phyloP scores from a whole-genome alignment of 2,329 filamentous ascomycete species.

The Setomelanomma holmii region DNA sequence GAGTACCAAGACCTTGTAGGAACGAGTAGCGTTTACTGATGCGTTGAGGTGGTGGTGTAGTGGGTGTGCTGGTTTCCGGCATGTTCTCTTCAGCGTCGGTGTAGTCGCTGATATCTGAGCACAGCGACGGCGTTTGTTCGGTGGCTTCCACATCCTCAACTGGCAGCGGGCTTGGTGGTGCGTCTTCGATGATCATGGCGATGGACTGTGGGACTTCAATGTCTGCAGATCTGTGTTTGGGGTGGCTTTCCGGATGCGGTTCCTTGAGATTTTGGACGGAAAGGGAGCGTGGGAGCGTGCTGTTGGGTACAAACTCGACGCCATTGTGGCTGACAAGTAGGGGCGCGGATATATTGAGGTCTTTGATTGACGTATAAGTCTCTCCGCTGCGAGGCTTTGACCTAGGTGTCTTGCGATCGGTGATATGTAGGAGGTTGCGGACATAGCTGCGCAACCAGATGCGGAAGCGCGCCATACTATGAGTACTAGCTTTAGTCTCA shows the following conservation, averaged over 20 bases:
- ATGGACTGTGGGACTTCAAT: constrained; percentile 1
- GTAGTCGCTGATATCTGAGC: neutral
- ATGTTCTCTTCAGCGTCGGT: neutral
- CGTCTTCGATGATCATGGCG: constrained; percentile 3
- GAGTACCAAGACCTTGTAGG: neutral
- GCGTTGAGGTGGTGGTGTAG: neutral
- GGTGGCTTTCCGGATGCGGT: neutral
- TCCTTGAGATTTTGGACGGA: constrained; percentile 6
- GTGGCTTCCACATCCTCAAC: neutral
- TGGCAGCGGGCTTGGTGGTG: neutral
- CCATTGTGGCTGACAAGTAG: constrained; percentile 5
- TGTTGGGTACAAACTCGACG: constrained; percentile 3
- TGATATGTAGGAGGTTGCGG: constrained; percentile 5
- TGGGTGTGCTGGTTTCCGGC: neutral
- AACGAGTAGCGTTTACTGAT: neutral
- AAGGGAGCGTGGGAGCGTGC: constrained; percentile 2
- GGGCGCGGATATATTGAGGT: constrained; percentile 12
- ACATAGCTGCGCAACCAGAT: constrained; percentile 15
- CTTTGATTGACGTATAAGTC: neutral
- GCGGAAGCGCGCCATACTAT: constrained; percentile 14
- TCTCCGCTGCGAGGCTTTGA: constrained; percentile 1
- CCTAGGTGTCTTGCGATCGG: neutral
- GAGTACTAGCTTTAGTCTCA: no score
- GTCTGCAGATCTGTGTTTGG: constrained; percentile 2
- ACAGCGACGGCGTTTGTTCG: neutral